These are phyloP conservation scores for Chalaropsis thielavioides DNA, from an alignment of 2,329 filamentous ascomycete species.

Conservation along the genomic window DNA sequence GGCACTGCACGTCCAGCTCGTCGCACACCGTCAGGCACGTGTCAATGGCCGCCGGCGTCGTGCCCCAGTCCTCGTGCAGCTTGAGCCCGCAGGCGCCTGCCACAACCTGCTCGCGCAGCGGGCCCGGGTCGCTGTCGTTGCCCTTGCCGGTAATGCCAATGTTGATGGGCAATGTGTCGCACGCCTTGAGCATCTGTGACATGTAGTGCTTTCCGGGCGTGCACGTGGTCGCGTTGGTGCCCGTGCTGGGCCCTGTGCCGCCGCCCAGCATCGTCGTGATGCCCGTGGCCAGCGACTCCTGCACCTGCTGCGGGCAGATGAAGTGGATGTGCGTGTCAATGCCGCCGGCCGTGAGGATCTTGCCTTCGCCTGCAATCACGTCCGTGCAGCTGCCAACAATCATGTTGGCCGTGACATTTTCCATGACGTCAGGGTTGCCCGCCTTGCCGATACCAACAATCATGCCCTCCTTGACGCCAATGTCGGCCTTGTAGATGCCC, in stretches of 20 bases:
- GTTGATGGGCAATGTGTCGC: slow-evolving; percentile 69
- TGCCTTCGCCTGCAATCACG: slow-evolving; percentile 77
- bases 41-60: slow-evolving; percentile 82
- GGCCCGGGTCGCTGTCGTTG: slow-evolving; percentile 59
- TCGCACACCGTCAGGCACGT: slow-evolving; percentile 75
- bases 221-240: slow-evolving; percentile 83
- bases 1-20: slow-evolving; percentile 78
- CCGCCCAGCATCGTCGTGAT: slow-evolving; percentile 85
- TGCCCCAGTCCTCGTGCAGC: slow-evolving; percentile 92
- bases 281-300: slow-evolving; percentile 70
- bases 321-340: slow-evolving; percentile 87
- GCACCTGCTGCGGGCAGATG: slow-evolving; percentile 83
- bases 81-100: slow-evolving; percentile 86
- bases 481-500: slow-evolving; percentile 93
- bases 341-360: slow-evolving; percentile 81
- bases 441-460: slow-evolving; percentile 89
- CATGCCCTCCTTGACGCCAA: slow-evolving; percentile 74
- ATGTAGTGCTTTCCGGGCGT: slow-evolving; percentile 76
- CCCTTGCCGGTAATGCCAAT: slow-evolving; percentile 87
- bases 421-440: slow-evolving; percentile 95
- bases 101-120: slow-evolving; percentile 62
- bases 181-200: slow-evolving; percentile 78
- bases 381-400: slow-evolving; percentile 80
- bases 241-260: slow-evolving; percentile 81
- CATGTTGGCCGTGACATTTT: slow-evolving; percentile 64